phyloP scores from a whole-genome alignment of 345 rosid species.

The Brassica nigra region DNA sequence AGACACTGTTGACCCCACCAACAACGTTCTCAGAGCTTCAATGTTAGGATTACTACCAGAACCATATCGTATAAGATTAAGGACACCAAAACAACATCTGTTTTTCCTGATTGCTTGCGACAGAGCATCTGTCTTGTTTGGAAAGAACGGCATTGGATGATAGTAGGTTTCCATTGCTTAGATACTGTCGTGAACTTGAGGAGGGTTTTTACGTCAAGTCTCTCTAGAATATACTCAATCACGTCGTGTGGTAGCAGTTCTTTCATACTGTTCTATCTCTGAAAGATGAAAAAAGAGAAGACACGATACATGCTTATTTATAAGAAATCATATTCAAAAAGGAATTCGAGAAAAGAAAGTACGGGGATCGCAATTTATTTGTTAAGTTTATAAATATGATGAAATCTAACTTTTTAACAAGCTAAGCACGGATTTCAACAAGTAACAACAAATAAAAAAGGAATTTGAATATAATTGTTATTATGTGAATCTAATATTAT shows the following conservation, averaged over 20 bases:
- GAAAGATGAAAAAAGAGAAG: background rate
- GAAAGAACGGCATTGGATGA: background rate
- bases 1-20: background rate
- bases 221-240: background rate
- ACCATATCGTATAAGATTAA: background rate
- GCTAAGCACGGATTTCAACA: background rate
- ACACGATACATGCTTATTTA: background rate
- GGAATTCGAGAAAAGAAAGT: background rate
- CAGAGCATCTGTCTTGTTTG: background rate
- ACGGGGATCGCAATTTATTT: background rate
- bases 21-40: background rate
- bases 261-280: background rate
- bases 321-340: background rate
- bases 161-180: background rate
- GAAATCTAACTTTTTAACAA: background rate
- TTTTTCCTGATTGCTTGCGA: background rate
- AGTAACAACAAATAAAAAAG: background rate
- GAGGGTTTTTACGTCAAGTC: background rate
- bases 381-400: background rate
- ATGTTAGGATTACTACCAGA: background rate
- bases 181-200: background rate
- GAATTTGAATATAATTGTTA: background rate
- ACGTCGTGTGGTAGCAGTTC: background rate
- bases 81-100: background rate
- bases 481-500: background rate